Conservation (phyloP, 169 alveolate species). For the Condylostoma magnum region DNA sequence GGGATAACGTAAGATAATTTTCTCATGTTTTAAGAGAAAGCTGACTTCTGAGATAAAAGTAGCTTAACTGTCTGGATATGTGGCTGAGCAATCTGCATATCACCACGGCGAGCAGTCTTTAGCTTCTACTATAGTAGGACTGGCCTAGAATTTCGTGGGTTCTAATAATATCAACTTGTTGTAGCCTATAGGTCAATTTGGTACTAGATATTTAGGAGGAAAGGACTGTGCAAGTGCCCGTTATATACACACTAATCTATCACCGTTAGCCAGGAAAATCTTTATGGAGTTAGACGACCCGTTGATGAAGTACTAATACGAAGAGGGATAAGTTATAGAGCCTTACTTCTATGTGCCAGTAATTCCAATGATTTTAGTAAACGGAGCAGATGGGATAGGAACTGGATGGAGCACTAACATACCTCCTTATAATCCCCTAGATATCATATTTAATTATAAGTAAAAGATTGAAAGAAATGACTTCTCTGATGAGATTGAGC, state of each 20-base stretch:
- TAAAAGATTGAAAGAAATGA: background rate
- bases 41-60: slow-evolving; percentile 75
- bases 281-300: slow-evolving; percentile 94
- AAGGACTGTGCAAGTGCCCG: slow-evolving; percentile 95
- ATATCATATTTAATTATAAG: background rate
- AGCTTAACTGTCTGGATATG: slow-evolving; percentile 86
- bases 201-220: slow-evolving; percentile 97
- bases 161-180: slow-evolving; percentile 91
- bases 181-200: slow-evolving; percentile 98
- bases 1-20: slow-evolving; percentile 93
- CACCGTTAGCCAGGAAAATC: slow-evolving; percentile 84
- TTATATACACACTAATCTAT: slow-evolving; percentile 92
- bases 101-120: slow-evolving; percentile 99
- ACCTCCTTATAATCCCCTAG: slow-evolving; percentile 38
- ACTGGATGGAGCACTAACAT: slow-evolving; percentile 92
- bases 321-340: slow-evolving; percentile 98
- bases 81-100: slow-evolving; percentile 98
- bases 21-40: slow-evolving; percentile 76
- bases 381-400: slow-evolving; percentile 99
- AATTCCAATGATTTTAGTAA: slow-evolving; percentile 96
- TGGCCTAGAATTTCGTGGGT: slow-evolving; percentile 99
- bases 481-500: slow-evolving; percentile 47
- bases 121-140: slow-evolving; percentile 95
- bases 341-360: slow-evolving; percentile 98
- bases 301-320: slow-evolving; percentile 89